Evolutionary conservation across 2,329 filamentous ascomycete species (phyloP).

Genomic region (Fusarium pseudoanthophilum): DNA sequence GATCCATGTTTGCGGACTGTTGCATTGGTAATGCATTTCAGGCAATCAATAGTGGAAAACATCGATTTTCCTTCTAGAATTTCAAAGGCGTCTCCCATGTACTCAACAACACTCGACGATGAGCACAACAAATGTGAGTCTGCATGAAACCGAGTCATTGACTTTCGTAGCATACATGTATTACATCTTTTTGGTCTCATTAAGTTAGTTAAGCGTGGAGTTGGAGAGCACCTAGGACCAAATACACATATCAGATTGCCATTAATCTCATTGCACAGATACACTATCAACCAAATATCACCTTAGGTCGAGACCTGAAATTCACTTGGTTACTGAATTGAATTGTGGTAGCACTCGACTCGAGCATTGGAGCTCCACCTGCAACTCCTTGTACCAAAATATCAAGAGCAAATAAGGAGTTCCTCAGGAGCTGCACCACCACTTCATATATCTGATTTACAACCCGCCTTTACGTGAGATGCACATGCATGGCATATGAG

Average conservation of each 20-base stretch:
- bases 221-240: fast-evolving
- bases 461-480: not conserved
- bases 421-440: not conserved
- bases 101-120: not conserved
- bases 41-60: not conserved
- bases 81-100: not conserved
- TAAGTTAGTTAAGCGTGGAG: fast-evolving
- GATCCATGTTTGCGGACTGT: not conserved
- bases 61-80: not conserved
- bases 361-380: not conserved
- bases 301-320: not conserved
- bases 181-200: fast-evolving
- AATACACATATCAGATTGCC: not conserved
- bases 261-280: not conserved
- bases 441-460: fast-evolving
- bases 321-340: fast-evolving
- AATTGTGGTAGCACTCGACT: fast-evolving
- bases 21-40: not conserved
- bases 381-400: fast-evolving
- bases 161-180: fast-evolving
- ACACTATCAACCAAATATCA: not conserved
- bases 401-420: not conserved
- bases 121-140: not conserved
- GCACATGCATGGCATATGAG: not conserved
- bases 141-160: too few relatives aligned